Percentiles rank a stretch among this genome's conserved stretches.
phyloP scores from a whole-genome alignment of 2,329 filamentous ascomycete species.

The Aspergillus sp. region DNA sequence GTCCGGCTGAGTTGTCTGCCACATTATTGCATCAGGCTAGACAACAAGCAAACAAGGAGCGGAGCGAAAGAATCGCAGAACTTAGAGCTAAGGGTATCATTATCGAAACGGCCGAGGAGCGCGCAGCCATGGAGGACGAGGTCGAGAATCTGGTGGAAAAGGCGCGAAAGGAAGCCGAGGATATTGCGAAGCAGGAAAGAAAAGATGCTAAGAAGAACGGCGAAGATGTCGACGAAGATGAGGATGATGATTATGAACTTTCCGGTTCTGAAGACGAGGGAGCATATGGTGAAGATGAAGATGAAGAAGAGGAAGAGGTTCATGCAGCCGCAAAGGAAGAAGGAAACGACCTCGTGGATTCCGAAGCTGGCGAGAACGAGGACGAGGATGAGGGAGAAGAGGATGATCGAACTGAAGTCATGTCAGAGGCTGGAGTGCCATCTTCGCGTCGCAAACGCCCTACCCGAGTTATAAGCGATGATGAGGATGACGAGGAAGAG shows the following conservation, averaged over 20 bases:
- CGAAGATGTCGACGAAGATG: constrained; percentile 55
- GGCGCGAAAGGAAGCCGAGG: constrained; percentile 73
- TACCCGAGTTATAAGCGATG: constrained; percentile 61
- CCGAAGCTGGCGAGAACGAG: constrained; percentile 12
- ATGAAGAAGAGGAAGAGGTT: constrained; percentile 25
- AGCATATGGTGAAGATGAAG: constrained; percentile 31
- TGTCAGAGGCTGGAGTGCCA: constrained; percentile 41
- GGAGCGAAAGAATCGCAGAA: constrained; percentile 69
- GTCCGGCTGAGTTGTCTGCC: constrained; percentile 62
- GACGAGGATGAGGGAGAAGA: not conserved
- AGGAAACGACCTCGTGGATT: constrained; percentile 17
- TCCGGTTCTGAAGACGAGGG: constrained; percentile 46
- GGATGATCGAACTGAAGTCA: constrained; percentile 17
- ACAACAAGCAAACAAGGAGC: constrained; percentile 72
- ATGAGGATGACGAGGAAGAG: constrained; percentile 54
- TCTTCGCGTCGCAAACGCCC: constrained; percentile 47
- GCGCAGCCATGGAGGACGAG: constrained; percentile 73
- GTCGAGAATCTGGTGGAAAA: constrained; percentile 85
- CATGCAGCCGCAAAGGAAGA: constrained; percentile 13
- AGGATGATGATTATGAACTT: constrained; percentile 43
- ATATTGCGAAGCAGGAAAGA: constrained; percentile 73
- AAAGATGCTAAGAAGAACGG: constrained; percentile 60
- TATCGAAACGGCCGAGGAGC: constrained; percentile 81
- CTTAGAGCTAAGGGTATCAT: constrained; percentile 75
- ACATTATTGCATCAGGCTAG: constrained; percentile 67